Evolutionary conservation across 2,329 filamentous ascomycete species (phyloP).

Genomic region (Beauveria brongniartii): DNA sequence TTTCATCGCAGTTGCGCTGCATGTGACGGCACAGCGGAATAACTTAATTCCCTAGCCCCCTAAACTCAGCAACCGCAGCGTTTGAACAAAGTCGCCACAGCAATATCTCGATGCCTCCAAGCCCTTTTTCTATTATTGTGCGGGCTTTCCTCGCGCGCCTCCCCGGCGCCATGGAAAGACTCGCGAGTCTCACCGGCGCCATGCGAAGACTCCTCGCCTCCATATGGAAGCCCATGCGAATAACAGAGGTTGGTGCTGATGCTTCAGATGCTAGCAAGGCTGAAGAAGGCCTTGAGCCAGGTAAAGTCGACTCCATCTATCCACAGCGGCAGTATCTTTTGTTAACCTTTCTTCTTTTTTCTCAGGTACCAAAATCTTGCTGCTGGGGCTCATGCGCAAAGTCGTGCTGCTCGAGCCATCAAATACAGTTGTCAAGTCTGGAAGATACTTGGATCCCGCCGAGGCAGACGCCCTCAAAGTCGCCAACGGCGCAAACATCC

Average conservation of each 20-base stretch:
- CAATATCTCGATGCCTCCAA: too few relatives aligned
- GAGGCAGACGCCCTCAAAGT: conserved; percentile 21
- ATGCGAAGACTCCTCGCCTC: not conserved
- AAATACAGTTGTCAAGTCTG: conserved; percentile 20
- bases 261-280: conserved; percentile 4
- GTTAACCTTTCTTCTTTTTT: not conserved
- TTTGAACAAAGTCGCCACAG: too few relatives aligned
- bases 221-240: not conserved
- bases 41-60: too few relatives aligned
- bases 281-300: conserved; percentile 16
- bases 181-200: too few relatives aligned
- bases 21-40: too few relatives aligned
- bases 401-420: conserved; percentile 16
- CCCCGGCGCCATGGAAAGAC: too few relatives aligned
- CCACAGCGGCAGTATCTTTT: not conserved
- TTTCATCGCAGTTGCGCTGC: too few relatives aligned
- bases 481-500: conserved; percentile 15
- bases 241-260: not conserved
- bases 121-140: too few relatives aligned
- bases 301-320: conserved; percentile 9
- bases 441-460: conserved; percentile 16
- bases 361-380: conserved; percentile 16
- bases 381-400: conserved; percentile 17
- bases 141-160: too few relatives aligned
- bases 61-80: too few relatives aligned